A percentile compares a stretch with the other conserved stretches of the same genome.
Conservation (phyloP, 345 rosid genomes). For the Rubroshorea leprosula region DNA sequence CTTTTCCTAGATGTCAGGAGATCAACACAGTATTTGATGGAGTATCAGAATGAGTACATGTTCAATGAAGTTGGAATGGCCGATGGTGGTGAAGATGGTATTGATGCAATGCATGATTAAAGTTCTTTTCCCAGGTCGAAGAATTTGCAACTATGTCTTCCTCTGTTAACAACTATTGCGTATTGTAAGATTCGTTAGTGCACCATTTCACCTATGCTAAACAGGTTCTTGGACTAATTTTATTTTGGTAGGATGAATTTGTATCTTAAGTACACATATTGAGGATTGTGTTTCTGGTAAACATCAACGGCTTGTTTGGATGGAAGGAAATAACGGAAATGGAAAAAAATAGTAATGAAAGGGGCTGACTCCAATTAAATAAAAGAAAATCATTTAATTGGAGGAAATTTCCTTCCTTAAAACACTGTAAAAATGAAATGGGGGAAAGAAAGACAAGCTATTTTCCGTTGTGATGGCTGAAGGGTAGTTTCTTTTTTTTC, state of each 20-base stretch:
- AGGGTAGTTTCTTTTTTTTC: too few species aligned
- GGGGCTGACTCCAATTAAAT: too few species aligned
- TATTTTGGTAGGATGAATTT: background rate
- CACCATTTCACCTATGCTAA: background rate
- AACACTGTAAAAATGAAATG: too few species aligned
- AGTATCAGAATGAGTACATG: constrained; percentile 84
- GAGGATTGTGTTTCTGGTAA: too few species aligned
- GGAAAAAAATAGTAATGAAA: too few species aligned
- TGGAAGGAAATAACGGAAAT: too few species aligned
- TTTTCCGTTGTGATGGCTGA: too few species aligned
- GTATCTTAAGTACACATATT: too few species aligned
- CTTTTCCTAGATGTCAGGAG: constrained; percentile 91
- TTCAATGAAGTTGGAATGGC: constrained; percentile 49
- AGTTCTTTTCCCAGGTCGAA: background rate
- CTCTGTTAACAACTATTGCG: background rate
- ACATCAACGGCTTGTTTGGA: too few species aligned
- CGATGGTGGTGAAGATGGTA: constrained; percentile 40
- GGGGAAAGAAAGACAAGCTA: too few species aligned
- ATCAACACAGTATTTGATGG: constrained; percentile 87
- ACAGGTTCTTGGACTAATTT: background rate
- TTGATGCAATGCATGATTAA: constrained; percentile 42
- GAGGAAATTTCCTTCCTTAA: too few species aligned
- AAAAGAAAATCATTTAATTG: too few species aligned
- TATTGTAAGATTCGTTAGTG: background rate
- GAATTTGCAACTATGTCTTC: background rate